These are phyloP conservation scores for Eutreptiella sp. DNA, from an alignment of 208 protist genomes.

Conservation along the genomic window DNA sequence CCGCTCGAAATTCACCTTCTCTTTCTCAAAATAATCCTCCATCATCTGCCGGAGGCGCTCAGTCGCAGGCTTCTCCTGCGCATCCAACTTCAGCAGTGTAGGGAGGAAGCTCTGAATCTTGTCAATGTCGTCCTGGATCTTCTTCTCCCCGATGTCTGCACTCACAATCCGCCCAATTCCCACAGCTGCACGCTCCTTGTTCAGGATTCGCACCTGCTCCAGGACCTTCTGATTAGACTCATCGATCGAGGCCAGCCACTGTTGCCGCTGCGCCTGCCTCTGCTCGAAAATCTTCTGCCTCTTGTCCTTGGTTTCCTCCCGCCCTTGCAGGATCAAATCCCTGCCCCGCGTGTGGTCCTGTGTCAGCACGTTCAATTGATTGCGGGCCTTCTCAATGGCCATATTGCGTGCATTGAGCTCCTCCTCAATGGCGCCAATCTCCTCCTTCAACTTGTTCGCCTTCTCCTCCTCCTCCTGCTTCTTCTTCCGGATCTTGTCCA, in stretches of 20 bases:
- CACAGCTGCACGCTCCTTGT: slow-evolving; percentile 47
- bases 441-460: slow-evolving; percentile 56
- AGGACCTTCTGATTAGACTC: slow-evolving; percentile 75
- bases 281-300: slow-evolving; percentile 61
- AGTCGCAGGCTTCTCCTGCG: slow-evolving; percentile 69
- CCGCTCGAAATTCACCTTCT: slow-evolving; percentile 61
- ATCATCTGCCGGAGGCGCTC: slow-evolving; percentile 74
- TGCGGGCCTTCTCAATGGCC: slow-evolving; percentile 63
- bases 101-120: slow-evolving; percentile 71
- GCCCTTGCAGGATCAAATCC: slow-evolving; percentile 66
- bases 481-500: slow-evolving; percentile 76
- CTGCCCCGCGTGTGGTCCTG: slow-evolving; percentile 70
- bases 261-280: slow-evolving; percentile 62
- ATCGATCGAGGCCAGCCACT: slow-evolving; percentile 79
- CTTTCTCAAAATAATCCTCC: slow-evolving; percentile 67
- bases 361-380: slow-evolving; percentile 73
- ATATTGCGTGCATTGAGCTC: slow-evolving; percentile 60
- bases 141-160: slow-evolving; percentile 55
- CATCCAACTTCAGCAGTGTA: slow-evolving; percentile 75
- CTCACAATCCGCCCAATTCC: slow-evolving; percentile 31
- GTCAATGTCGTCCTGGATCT: slow-evolving; percentile 65
- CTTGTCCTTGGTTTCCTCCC: slow-evolving; percentile 56
- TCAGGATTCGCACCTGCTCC: slow-evolving; percentile 55
- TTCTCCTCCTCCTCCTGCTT: slow-evolving; percentile 70
- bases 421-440: slow-evolving; percentile 65